Conservation (phyloP, 768 basidiomycete genomes). For the Pleurotus citrinopileatus region DNA sequence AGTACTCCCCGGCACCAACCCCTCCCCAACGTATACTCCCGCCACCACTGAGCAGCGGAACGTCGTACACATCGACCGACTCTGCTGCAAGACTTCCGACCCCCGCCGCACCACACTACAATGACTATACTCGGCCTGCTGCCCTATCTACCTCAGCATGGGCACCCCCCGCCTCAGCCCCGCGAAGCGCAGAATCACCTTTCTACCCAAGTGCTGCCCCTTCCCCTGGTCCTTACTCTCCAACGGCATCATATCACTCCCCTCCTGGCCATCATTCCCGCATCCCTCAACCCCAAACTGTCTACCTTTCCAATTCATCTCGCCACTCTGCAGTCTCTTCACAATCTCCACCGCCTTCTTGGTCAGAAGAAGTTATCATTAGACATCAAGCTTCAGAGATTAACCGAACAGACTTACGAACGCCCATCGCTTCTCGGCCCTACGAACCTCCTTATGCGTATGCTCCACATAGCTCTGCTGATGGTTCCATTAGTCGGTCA, state of each 20-base stretch:
- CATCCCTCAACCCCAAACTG: not conserved
- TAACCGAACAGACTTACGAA: not conserved
- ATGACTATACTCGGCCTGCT: not conserved
- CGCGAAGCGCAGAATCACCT: not conserved
- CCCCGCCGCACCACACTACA: not conserved
- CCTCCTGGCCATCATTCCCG: conserved; percentile 6
- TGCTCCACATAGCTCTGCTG: not conserved
- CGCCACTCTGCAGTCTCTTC: not conserved
- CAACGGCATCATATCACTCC: conserved; percentile 5
- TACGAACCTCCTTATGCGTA: not conserved
- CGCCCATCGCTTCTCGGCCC: not conserved
- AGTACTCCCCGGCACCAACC: conserved; percentile 19
- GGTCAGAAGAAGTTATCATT: not conserved
- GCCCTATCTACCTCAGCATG: not conserved
- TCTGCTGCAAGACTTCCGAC: not conserved
- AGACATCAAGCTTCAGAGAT: not conserved
- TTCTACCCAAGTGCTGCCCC: not conserved
- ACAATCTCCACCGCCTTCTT: not conserved
- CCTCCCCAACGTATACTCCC: conserved; percentile 15
- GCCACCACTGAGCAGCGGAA: conserved; percentile 2
- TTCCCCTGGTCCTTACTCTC: not conserved
- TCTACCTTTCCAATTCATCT: conserved; percentile 5
- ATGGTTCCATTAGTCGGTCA: not conserved
- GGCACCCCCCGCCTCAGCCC: not conserved
- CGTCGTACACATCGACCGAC: not conserved